phyloP scores from a whole-genome alignment of 441 rosid genomes.

The Rhodomyrtus psidioides region DNA sequence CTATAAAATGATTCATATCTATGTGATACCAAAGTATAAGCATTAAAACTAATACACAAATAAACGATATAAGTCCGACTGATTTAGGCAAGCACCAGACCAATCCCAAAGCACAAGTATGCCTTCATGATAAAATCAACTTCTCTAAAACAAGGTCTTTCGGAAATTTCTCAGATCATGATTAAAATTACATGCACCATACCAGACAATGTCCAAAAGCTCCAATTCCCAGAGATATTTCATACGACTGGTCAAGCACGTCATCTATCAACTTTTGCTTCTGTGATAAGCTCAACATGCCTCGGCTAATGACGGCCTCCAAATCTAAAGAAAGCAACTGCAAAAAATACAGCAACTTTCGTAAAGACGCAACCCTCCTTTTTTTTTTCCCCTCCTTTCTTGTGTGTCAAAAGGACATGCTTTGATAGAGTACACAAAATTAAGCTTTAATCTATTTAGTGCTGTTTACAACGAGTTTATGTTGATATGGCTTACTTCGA shows the following conservation, averaged over 20 bases:
- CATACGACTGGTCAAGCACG: slow-evolving; percentile 36
- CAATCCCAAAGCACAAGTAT: neutral
- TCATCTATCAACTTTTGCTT: slow-evolving; percentile 42
- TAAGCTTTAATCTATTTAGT: neutral
- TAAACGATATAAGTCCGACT: neutral
- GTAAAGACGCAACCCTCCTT: neutral
- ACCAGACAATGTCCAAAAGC: slow-evolving; percentile 50
- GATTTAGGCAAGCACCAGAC: neutral
- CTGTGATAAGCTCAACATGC: slow-evolving; percentile 34
- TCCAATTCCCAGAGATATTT: slow-evolving; percentile 54
- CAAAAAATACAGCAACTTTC: neutral
- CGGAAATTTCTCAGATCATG: neutral
- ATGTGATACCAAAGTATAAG: neutral
- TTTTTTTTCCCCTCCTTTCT: neutral
- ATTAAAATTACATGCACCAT: neutral
- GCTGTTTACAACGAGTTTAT: neutral
- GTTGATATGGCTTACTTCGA: neutral
- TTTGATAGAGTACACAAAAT: neutral
- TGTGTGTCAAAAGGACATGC: neutral
- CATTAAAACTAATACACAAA: neutral
- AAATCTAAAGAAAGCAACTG: slow-evolving; percentile 54
- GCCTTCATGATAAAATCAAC: neutral
- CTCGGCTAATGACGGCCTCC: slow-evolving; percentile 37
- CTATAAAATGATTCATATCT: neutral
- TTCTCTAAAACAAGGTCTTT: neutral